phyloP scores from a whole-genome alignment of 108 stramenopile species.

The Discostella stelligeroides region DNA sequence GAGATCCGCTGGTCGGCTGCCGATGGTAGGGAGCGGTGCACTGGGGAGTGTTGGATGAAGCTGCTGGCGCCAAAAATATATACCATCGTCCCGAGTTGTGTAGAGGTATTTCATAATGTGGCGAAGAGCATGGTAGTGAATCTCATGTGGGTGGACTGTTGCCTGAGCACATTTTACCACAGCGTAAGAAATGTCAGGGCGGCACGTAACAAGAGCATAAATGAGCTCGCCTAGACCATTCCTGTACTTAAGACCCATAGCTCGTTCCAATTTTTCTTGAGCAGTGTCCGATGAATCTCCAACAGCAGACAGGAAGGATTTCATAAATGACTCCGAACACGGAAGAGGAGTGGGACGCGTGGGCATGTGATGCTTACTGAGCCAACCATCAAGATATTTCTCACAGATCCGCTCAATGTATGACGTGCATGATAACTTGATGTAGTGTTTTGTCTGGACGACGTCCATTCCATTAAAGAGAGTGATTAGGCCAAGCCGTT shows the following conservation, averaged over 20 bases:
- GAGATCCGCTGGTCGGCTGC: too few relatives aligned
- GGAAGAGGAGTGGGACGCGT: constrained; percentile 3
- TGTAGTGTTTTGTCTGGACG: constrained; percentile 27
- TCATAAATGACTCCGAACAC: not conserved
- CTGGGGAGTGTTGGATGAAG: constrained; percentile 10
- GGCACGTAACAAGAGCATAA: too few relatives aligned
- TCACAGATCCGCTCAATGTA: too few relatives aligned
- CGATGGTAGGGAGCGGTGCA: constrained; percentile 1
- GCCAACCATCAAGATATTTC: constrained; percentile 18
- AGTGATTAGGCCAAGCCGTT: too few relatives aligned
- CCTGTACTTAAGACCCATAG: constrained; percentile 45
- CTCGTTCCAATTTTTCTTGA: constrained; percentile 22
- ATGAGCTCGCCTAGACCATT: too few relatives aligned
- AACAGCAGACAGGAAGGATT: not conserved
- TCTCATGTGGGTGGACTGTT: too few relatives aligned
- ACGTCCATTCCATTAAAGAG: constrained; percentile 43
- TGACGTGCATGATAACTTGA: constrained; percentile 25
- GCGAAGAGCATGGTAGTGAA: too few relatives aligned
- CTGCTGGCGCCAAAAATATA: too few relatives aligned
- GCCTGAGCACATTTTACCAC: not conserved
- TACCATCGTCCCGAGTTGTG: too few relatives aligned
- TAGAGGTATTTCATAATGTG: too few relatives aligned
- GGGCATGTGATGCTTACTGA: constrained; percentile 13
- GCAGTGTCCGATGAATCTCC: constrained; percentile 6
- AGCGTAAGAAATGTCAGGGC: too few relatives aligned